A percentile compares a stretch with the other conserved stretches of the same genome.
Conservation (phyloP, 2,329 filamentous ascomycete genomes). For the Cladophialophora chaetospira region DNA sequence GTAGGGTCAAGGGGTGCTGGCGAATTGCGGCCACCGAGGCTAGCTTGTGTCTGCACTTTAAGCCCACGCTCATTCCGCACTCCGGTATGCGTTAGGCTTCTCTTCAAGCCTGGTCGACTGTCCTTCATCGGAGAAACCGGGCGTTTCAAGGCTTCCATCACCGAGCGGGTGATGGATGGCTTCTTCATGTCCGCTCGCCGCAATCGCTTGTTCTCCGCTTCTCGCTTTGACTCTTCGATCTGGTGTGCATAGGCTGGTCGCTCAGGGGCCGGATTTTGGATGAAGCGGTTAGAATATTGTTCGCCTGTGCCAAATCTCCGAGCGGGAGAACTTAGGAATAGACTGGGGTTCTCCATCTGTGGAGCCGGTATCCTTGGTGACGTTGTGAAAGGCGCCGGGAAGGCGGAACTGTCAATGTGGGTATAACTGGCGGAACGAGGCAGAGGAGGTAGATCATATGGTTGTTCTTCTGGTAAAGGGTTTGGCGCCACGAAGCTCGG, state of each 20-base stretch:
- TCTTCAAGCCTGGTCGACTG: slow-evolving; percentile 41
- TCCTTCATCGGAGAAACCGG: slow-evolving; percentile 29
- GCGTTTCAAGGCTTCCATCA: slow-evolving; percentile 32
- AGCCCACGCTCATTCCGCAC: slow-evolving; percentile 34
- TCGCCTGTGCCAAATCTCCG: slow-evolving; percentile 44
- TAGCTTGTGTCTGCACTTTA: slow-evolving; percentile 38
- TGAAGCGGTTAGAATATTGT: slow-evolving; percentile 32
- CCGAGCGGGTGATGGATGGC: slow-evolving; percentile 35
- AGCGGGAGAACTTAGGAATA: slow-evolving; percentile 53
- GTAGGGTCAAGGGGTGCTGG: slow-evolving; percentile 25
- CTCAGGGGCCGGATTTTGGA: slow-evolving; percentile 34
- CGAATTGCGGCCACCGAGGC: slow-evolving; percentile 32
- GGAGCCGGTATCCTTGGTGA: slow-evolving; percentile 44
- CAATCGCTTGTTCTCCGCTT: slow-evolving; percentile 33
- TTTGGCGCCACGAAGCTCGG: slow-evolving; percentile 23
- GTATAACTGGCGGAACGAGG: slow-evolving; percentile 23
- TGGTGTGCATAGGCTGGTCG: slow-evolving; percentile 53
- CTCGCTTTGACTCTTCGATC: slow-evolving; percentile 50
- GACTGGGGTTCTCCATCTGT: slow-evolving; percentile 46
- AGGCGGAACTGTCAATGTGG: slow-evolving; percentile 39
- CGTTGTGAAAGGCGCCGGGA: slow-evolving; percentile 48
- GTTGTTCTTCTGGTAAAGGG: slow-evolving; percentile 23
- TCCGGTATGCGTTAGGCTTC: slow-evolving; percentile 46
- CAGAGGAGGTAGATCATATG: slow-evolving; percentile 29
- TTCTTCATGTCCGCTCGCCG: slow-evolving; percentile 38